Percentiles rank a stretch among this genome's conserved stretches.
Conservation (phyloP, 345 rosid species). For the Arabidopsis arenosa region DNA sequence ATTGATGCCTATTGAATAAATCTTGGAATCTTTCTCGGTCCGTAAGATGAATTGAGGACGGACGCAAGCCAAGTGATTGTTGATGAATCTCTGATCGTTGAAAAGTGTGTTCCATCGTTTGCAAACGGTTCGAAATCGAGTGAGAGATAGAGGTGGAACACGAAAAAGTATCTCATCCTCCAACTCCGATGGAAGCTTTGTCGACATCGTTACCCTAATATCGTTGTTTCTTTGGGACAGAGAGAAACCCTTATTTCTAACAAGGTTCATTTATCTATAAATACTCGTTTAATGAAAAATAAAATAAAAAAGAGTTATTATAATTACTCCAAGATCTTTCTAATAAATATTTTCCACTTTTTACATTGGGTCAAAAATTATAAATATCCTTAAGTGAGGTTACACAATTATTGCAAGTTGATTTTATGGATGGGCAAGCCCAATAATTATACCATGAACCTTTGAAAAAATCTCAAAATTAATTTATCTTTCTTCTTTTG, state of each 20-base stretch:
- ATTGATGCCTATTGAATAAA: constrained; percentile 11
- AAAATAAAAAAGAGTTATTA: no score
- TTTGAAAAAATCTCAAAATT: no score
- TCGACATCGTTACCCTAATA: neutral
- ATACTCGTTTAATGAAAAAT: no score
- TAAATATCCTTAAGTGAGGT: no score
- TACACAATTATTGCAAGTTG: no score
- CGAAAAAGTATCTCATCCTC: constrained; percentile 4
- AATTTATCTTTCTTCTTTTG: no score
- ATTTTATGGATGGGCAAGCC: no score
- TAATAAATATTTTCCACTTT: no score
- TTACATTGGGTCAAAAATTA: no score
- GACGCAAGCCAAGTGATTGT: constrained; percentile 8
- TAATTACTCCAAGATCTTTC: no score
- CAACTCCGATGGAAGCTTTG: neutral
- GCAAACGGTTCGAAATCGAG: constrained; percentile 7
- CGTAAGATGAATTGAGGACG: constrained; percentile 15
- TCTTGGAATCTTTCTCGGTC: neutral
- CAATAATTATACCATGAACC: no score
- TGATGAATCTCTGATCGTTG: neutral
- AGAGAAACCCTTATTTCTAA: neutral
- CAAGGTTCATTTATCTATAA: no score
- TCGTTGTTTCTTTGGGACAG: neutral
- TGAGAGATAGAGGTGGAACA: constrained; percentile 8
- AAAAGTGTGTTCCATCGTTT: constrained; percentile 1